Percentiles rank a stretch among this genome's conserved stretches.
These are phyloP conservation scores for Didymella keratinophila DNA, from an alignment of 2,329 filamentous ascomycete genomes.

Conservation along the genomic window DNA sequence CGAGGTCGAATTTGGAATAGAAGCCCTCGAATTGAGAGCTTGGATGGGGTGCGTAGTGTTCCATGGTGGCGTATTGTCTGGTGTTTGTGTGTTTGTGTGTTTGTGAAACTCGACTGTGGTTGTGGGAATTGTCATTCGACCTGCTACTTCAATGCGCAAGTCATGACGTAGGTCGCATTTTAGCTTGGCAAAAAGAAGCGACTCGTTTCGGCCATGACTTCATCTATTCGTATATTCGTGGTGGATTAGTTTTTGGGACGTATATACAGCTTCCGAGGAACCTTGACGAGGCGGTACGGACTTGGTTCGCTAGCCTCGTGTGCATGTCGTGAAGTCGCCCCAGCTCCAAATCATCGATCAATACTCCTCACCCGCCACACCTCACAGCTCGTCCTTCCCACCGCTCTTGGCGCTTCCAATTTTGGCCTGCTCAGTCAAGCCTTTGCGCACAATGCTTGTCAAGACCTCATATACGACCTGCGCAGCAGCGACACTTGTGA, in stretches of 20 bases:
- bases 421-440: slow-evolving; percentile 52
- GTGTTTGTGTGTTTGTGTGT: neutral
- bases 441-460: slow-evolving; percentile 74
- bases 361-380: neutral
- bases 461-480: slow-evolving; percentile 88
- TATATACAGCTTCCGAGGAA: neutral
- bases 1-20: slow-evolving; percentile 60
- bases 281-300: neutral
- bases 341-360: neutral
- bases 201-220: neutral
- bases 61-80: slow-evolving; percentile 36
- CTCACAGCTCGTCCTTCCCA: slow-evolving; percentile 41
- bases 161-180: slow-evolving; percentile 34
- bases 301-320: neutral
- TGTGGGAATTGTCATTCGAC: neutral
- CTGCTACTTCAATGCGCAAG: slow-evolving; percentile 5
- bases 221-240: neutral
- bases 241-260: neutral
- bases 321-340: neutral
- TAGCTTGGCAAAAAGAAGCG: slow-evolving; percentile 19
- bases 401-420: slow-evolving; percentile 25
- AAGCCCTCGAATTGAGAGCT: slow-evolving; percentile 58
- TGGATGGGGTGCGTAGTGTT: slow-evolving; percentile 55
- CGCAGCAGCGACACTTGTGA: slow-evolving; percentile 81
- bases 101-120: neutral